Conservation (phyloP, 495 filamentous ascomycete genomes). For the Sabuloglossum arenarium region DNA sequence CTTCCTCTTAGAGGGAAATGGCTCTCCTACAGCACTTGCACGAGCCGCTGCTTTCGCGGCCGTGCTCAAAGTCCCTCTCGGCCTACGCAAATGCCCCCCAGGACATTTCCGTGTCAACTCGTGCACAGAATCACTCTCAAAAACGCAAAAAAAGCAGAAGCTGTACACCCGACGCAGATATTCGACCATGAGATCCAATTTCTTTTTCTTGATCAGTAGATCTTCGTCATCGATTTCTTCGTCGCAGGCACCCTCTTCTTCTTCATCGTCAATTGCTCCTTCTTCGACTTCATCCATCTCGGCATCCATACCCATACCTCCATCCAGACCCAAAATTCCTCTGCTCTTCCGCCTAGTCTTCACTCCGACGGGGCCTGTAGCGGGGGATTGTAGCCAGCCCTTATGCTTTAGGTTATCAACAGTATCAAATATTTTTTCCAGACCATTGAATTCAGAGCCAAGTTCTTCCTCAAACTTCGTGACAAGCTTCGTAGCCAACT, state of each 20-base stretch:
- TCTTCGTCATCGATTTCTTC: constrained; percentile 82
- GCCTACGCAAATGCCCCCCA: constrained; percentile 84
- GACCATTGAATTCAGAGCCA: constrained; percentile 42
- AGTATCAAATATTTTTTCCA: constrained; percentile 58
- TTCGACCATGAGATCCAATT: constrained; percentile 84
- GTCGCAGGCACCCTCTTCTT: constrained; percentile 48
- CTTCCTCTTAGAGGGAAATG: constrained; percentile 64
- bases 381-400: constrained; percentile 51
- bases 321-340: constrained; percentile 27
- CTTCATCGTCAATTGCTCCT: constrained; percentile 40
- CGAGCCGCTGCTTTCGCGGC: constrained; percentile 67
- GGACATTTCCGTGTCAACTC: constrained; percentile 90
- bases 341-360: constrained; percentile 40
- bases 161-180: constrained; percentile 92
- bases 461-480: constrained; percentile 65
- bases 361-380: constrained; percentile 27
- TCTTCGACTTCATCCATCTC: constrained; percentile 27
- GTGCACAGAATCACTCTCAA: constrained; percentile 92
- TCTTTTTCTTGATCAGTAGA: constrained; percentile 83
- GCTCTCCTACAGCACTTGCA: constrained; percentile 56
- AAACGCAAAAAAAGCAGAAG: constrained; percentile 99
- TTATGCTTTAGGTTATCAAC: constrained; percentile 58
- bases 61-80: constrained; percentile 58
- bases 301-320: constrained; percentile 18
- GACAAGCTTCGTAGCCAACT: constrained; percentile 53